Conservation (phyloP, 306 rosid species). For the Inga oerstediana region DNA sequence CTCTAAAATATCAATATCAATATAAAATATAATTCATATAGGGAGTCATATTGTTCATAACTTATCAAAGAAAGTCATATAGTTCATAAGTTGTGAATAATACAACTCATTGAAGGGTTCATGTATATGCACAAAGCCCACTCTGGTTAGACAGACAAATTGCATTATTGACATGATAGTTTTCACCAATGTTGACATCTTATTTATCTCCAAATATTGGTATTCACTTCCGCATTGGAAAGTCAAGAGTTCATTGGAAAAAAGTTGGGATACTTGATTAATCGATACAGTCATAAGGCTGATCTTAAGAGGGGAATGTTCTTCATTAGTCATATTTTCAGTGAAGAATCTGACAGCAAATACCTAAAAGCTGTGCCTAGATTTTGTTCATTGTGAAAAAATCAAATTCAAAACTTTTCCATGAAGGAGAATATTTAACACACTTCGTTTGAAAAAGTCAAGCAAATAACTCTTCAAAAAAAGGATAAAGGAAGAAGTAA, state of each 20-base stretch:
- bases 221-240: background rate
- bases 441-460: background rate
- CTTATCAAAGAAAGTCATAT: background rate
- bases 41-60: background rate
- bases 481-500: conserved; percentile 17
- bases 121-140: background rate
- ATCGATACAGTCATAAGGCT: background rate
- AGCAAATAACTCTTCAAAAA: conserved; percentile 21
- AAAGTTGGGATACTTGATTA: background rate
- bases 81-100: background rate
- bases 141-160: background rate
- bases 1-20: background rate
- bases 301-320: background rate
- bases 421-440: background rate
- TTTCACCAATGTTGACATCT: background rate
- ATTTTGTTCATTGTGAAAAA: background rate
- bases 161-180: background rate
- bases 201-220: background rate
- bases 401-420: background rate
- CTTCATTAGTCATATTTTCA: background rate
- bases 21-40: background rate
- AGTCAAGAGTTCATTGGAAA: background rate
- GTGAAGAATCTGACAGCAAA: background rate
- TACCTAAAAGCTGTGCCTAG: background rate
- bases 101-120: background rate